Base-by-base conservation (phyloP, 169 alveolate species). In the Ichthyophthirius multifiliis region DNA sequence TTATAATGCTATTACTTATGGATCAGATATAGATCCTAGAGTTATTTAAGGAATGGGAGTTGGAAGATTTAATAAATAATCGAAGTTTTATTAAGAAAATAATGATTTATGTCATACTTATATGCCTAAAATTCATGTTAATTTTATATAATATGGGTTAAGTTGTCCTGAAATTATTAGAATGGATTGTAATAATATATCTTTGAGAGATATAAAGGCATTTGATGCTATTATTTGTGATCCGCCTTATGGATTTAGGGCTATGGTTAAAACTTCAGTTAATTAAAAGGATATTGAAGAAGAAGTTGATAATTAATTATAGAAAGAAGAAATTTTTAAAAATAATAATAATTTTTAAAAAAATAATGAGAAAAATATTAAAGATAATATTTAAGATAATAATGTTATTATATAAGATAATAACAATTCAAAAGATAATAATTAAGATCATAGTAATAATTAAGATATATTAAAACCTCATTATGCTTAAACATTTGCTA, bases 221-320 rank as follows among this genome's bases (percentile, higher is more conserved):
- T 96, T 98, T 64, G 99, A 98, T 94, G 97, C 98, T 5, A 96
- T 98, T 31, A 92, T 98, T 30, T 95, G 99, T 46, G 99, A 98
- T 82, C 99, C 99, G 20, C 99, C 99, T 18, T 98, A 98, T 90
- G 99, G 99, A 1, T 93, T 95, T 44, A 89, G 97, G 75, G 98
- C 98, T n/a, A 82, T 86, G 12, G 84, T 92, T 0, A 86, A 94
- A 80, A 89, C 93, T 41, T 82, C 94, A 12, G 92, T 90, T 20
- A 62, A 82, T 23, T 76, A 77, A 10, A 73, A 89, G 34, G 35
- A 76, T 41, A 46, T 75, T 41, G 48, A 44, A 77, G 44, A 78
- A 6, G 18, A 64, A 65, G 13, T 18, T 27, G 74, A 76, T 20
- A 27, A 67, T 39, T 34, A 65, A 27, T 45, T 37, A 18, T 31